Evolutionary conservation across 208 protist genomes (phyloP).

Genomic region (Trichomonas gallinae): DNA sequence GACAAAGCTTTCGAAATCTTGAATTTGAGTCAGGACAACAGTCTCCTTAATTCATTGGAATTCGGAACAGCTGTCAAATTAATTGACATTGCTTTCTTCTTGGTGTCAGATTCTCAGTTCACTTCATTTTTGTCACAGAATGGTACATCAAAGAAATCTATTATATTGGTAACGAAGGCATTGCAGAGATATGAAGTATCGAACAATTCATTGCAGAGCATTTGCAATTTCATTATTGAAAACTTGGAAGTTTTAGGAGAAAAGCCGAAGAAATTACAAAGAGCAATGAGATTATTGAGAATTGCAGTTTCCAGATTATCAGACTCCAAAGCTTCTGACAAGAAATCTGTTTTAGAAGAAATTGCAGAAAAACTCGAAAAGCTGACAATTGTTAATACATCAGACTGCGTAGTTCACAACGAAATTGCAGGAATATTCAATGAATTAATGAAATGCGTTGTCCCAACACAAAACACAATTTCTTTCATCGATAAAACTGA

Average conservation of each 20-base stretch:
- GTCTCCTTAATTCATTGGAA: neutral
- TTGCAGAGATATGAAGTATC: neutral
- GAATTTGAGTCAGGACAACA: neutral
- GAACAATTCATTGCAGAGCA: neutral
- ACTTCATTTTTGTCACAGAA: neutral
- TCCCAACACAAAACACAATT: neutral
- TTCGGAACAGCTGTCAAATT: neutral
- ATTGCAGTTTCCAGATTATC: neutral
- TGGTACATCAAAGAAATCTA: neutral
- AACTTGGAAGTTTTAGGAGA: neutral
- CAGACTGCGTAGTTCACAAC: neutral
- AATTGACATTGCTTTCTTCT: neutral
- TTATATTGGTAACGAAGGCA: neutral
- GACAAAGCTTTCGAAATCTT: neutral
- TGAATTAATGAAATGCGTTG: neutral
- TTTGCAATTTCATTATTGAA: neutral
- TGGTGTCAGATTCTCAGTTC: neutral
- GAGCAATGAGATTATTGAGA: neutral
- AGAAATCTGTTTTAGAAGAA: neutral
- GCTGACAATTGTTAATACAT: neutral
- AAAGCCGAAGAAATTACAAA: neutral
- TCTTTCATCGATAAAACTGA: neutral
- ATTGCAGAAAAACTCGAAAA: neutral
- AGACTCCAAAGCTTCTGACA: neutral
- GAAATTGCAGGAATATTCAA: neutral